phyloP scores from a whole-genome alignment of 1,284 basidiomycete species.

The Cystobasidium sp. region DNA sequence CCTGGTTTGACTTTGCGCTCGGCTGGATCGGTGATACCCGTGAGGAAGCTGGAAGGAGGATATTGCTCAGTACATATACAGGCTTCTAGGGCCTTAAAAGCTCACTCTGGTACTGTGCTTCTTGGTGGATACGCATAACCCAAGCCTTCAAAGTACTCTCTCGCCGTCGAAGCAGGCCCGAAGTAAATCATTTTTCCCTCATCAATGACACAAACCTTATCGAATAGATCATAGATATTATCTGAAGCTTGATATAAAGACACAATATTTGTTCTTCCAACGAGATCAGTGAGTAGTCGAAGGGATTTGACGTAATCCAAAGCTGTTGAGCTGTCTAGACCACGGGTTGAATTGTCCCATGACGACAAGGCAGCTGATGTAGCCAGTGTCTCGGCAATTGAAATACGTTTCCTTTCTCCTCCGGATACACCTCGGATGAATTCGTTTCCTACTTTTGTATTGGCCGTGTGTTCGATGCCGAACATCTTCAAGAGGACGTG shows the following conservation, averaged over 20 bases:
- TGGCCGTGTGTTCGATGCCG: slow-evolving; percentile 72
- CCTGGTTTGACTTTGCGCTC: slow-evolving; percentile 31
- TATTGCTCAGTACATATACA: not conserved
- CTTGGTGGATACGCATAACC: slow-evolving; percentile 71
- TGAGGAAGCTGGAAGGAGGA: slow-evolving; percentile 5
- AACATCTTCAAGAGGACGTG: slow-evolving; percentile 70
- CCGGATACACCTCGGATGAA: slow-evolving; percentile 59
- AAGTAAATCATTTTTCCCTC: slow-evolving; percentile 44
- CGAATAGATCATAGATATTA: slow-evolving; percentile 55
- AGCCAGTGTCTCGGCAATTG: slow-evolving; percentile 43
- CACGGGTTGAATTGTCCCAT: slow-evolving; percentile 52
- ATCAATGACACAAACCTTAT: slow-evolving; percentile 51
- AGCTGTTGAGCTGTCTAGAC: slow-evolving; percentile 76
- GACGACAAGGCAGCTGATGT: slow-evolving; percentile 49
- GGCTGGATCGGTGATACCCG: slow-evolving; percentile 20
- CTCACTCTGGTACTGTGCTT: slow-evolving; percentile 64
- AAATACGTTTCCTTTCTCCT: slow-evolving; percentile 63
- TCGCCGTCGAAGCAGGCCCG: slow-evolving; percentile 68
- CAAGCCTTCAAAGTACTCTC: slow-evolving; percentile 74
- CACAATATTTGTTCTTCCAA: slow-evolving; percentile 76
- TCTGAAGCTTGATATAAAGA: slow-evolving; percentile 75
- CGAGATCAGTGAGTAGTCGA: slow-evolving; percentile 76
- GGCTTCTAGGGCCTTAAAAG: not conserved
- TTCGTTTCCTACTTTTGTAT: slow-evolving; percentile 79
- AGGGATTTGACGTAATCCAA: slow-evolving; percentile 75